These are phyloP conservation scores for Medicago lupulina DNA, from an alignment of 306 rosid species.

Conservation along the genomic window DNA sequence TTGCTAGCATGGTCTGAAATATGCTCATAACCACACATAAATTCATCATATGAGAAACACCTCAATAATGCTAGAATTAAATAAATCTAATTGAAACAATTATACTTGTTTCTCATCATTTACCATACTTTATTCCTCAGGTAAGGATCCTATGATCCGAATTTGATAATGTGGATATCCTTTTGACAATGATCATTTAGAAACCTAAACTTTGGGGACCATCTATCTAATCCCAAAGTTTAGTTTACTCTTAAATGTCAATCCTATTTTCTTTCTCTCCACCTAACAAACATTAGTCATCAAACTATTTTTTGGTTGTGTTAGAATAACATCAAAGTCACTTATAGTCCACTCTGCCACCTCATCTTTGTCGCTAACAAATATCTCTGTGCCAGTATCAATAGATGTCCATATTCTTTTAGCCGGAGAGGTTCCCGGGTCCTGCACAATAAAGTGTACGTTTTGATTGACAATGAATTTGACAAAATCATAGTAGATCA, in stretches of 20 bases:
- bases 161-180: conserved; percentile 1
- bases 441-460: conserved; percentile 43
- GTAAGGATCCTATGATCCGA: background rate
- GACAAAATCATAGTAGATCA: background rate
- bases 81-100: background rate
- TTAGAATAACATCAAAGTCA: conserved; percentile 64
- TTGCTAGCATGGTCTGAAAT: background rate
- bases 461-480: background rate
- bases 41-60: background rate
- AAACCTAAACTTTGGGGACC: conserved; percentile 8
- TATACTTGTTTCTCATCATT: background rate
- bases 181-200: conserved; percentile 14
- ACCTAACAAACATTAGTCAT: background rate
- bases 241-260: background rate
- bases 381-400: conserved; percentile 80
- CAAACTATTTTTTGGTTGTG: conserved; percentile 33
- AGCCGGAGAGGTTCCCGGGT: conserved; percentile 69
- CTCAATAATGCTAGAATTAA: background rate
- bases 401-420: conserved; percentile 76
- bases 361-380: conserved; percentile 66
- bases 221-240: conserved; percentile 26
- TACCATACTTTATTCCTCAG: conserved; percentile 12
- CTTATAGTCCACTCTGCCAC: conserved; percentile 81
- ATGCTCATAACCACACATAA: too few relatives aligned
- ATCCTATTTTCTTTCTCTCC: background rate